Evolutionary conservation across 2,329 filamentous ascomycete genomes (phyloP).

Genomic region (Ophiostoma triangulosporum): DNA sequence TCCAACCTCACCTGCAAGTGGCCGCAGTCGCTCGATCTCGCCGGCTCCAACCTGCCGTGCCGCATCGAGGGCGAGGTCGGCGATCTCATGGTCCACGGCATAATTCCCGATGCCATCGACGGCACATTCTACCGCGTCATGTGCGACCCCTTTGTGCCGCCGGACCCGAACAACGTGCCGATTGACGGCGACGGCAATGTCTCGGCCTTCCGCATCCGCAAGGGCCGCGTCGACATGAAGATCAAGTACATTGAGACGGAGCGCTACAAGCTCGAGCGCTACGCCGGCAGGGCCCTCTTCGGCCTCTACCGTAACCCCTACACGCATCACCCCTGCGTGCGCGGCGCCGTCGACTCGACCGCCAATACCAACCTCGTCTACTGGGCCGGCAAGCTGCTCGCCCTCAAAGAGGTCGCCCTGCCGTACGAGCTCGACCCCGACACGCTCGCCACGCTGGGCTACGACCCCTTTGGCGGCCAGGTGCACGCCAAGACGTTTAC

Average conservation of each 20-base stretch:
- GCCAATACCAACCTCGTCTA: constrained; percentile 40
- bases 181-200: constrained; percentile 27
- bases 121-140: constrained; percentile 27
- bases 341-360: constrained; percentile 22
- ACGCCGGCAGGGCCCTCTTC: constrained; percentile 20
- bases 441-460: constrained; percentile 33
- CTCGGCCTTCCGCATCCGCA: constrained; percentile 20
- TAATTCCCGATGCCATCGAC: constrained; percentile 19
- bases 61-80: constrained; percentile 6
- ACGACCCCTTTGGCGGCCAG: constrained; percentile 37
- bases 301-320: constrained; percentile 14
- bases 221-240: constrained; percentile 20
- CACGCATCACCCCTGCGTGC: background rate
- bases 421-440: constrained; percentile 35
- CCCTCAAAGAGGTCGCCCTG: constrained; percentile 38
- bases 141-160: constrained; percentile 26
- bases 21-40: background rate
- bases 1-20: background rate
- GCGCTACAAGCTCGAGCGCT: constrained; percentile 13
- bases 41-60: constrained; percentile 1
- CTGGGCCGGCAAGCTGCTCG: constrained; percentile 39
- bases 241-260: constrained; percentile 23
- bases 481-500: constrained; percentile 33
- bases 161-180: constrained; percentile 21
- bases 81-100: constrained; percentile 5